These are phyloP conservation scores for Gynostemma pentaphyllum DNA, from an alignment of 306 rosid species.

Conservation along the genomic window DNA sequence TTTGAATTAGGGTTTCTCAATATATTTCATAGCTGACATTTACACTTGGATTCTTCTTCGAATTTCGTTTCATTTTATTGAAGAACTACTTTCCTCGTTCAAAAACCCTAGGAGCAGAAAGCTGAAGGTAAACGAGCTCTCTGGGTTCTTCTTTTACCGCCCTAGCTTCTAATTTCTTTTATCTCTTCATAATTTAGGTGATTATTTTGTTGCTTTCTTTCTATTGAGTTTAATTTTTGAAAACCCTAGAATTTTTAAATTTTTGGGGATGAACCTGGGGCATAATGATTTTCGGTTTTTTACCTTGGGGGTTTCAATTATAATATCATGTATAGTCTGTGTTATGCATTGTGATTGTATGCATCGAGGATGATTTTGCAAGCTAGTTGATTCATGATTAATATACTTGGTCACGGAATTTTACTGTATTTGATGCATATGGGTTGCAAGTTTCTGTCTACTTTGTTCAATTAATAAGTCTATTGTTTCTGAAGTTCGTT, in stretches of 20 bases:
- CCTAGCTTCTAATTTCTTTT: constrained; percentile 41
- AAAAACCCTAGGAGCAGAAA: constrained; percentile 92
- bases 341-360: constrained; percentile 57
- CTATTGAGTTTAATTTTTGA: constrained; percentile 21
- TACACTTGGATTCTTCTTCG: constrained; percentile 35
- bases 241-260: constrained; percentile 85
- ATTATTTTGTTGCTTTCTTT: constrained; percentile 18
- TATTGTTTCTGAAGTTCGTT: constrained; percentile 4
- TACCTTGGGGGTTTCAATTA: constrained; percentile 20
- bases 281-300: constrained; percentile 40
- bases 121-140: constrained; percentile 19
- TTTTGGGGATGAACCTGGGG: constrained; percentile 27
- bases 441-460: neutral
- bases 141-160: constrained; percentile 22
- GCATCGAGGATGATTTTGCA: constrained; percentile 18
- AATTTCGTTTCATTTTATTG: constrained; percentile 27
- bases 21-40: constrained; percentile 56
- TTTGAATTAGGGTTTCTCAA: constrained; percentile 16
- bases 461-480: neutral
- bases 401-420: constrained; percentile 19
- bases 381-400: constrained; percentile 16
- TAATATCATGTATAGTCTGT: constrained; percentile 10
- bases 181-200: constrained; percentile 45
- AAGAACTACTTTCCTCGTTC: constrained; percentile 23
- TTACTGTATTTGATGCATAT: constrained; percentile 14